Conservation (phyloP, 345 rosid genomes). For the Eucalyptus curtisii region DNA sequence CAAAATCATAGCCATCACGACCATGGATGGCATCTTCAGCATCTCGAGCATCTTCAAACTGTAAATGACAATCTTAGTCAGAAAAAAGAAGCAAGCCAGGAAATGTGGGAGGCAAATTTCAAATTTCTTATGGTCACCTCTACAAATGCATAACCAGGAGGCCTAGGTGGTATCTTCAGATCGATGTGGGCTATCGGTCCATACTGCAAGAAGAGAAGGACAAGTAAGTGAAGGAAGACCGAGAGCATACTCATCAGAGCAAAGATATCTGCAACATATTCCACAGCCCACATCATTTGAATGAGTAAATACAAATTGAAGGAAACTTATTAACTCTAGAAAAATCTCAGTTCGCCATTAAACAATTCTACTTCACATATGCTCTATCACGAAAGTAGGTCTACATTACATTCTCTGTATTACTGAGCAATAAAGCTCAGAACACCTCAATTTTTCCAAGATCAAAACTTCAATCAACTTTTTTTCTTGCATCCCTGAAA, state of each 20-base stretch:
- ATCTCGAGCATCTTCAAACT: constrained; percentile 96
- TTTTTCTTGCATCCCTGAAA: neutral
- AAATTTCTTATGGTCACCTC: constrained; percentile 37
- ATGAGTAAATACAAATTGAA: neutral
- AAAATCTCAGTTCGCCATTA: neutral
- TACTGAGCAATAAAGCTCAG: neutral
- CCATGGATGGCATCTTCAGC: constrained; percentile 97
- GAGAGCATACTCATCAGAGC: neutral
- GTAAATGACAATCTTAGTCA: neutral
- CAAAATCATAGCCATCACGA: constrained; percentile 96
- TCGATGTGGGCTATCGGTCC: constrained; percentile 85
- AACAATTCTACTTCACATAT: neutral
- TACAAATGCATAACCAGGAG: constrained; percentile 99
- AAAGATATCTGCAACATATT: neutral
- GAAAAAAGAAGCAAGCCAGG: neutral
- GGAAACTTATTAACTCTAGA: neutral
- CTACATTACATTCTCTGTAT: neutral
- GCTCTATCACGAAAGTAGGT: neutral
- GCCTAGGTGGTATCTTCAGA: constrained; percentile 95
- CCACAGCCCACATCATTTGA: neutral
- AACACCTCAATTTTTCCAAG: neutral
- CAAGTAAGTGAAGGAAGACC: neutral
- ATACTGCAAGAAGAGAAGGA: constrained; percentile 41
- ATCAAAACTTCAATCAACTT: neutral
- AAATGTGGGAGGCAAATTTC: neutral